phyloP scores from a whole-genome alignment of 1,139 yeast species.

The Pichia norvegensis region DNA sequence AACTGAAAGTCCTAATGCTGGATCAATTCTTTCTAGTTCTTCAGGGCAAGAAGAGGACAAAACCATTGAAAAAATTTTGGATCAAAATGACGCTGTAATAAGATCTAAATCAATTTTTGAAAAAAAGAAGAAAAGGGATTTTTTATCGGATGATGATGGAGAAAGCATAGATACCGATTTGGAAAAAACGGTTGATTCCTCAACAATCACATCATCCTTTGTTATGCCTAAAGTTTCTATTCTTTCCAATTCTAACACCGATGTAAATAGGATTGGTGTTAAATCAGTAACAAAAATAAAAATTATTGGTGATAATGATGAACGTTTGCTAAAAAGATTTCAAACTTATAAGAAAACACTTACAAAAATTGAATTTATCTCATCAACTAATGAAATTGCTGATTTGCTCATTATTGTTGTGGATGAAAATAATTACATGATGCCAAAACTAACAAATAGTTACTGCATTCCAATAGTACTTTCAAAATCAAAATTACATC shows the following conservation, averaged over 20 bases:
- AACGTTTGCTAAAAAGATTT: slow-evolving; percentile 19
- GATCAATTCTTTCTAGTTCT: slow-evolving; percentile 26
- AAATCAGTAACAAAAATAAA: slow-evolving; percentile 17
- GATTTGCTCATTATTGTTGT: slow-evolving; percentile 23
- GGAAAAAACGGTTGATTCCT: slow-evolving; percentile 20
- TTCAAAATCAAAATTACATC: neutral
- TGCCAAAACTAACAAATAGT: slow-evolving; percentile 23
- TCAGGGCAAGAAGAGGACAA: slow-evolving; percentile 24
- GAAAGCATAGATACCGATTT: slow-evolving; percentile 14
- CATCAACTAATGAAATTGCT: slow-evolving; percentile 16
- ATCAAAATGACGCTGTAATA: neutral
- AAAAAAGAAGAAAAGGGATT: neutral
- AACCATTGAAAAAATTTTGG: slow-evolving; percentile 1
- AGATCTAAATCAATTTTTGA: neutral
- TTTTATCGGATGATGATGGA: neutral
- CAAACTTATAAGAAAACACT: slow-evolving; percentile 23
- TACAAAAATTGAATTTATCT: slow-evolving; percentile 20
- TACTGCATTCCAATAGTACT: slow-evolving; percentile 27
- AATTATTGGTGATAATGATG: slow-evolving; percentile 22
- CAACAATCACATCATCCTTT: slow-evolving; percentile 27
- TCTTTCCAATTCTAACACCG: slow-evolving; percentile 2
- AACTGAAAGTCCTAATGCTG: slow-evolving; percentile 20
- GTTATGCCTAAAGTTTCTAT: slow-evolving; percentile 28
- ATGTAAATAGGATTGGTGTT: neutral
- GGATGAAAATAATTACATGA: slow-evolving; percentile 22